Conservation (phyloP, 2,329 filamentous ascomycete genomes). For the Aspergillus arachidicola region DNA sequence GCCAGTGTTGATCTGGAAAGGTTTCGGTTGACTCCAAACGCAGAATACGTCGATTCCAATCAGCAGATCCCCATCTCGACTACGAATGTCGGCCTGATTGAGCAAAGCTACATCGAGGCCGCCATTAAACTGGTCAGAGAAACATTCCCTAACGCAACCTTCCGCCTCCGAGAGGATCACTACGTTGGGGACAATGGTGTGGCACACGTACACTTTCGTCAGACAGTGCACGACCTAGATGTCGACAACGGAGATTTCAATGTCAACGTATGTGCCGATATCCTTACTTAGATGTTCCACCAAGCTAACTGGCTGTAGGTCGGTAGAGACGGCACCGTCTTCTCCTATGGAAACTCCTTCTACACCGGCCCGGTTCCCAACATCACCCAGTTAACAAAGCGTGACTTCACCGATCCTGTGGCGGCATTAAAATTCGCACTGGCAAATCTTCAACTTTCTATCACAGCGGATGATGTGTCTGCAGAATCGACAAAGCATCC, state of each 20-base stretch:
- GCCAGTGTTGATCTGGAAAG: slow-evolving; percentile 2
- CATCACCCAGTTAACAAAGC: not conserved
- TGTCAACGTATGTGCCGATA: slow-evolving; percentile 13
- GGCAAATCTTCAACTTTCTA: slow-evolving; percentile 2
- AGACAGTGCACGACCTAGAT: slow-evolving; percentile 15
- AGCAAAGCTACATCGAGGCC: slow-evolving; percentile 10
- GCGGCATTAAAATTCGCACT: slow-evolving; percentile 11
- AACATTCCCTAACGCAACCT: slow-evolving; percentile 3
- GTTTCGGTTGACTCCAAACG: slow-evolving; percentile 7
- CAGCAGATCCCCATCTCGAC: not conserved
- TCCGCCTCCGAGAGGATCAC: slow-evolving; percentile 16
- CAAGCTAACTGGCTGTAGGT: slow-evolving; percentile 6
- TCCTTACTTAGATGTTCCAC: not conserved
- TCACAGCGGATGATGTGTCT: not conserved
- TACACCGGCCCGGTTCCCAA: slow-evolving; percentile 12
- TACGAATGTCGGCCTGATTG: not conserved
- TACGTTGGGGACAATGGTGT: slow-evolving; percentile 19
- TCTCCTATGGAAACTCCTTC: slow-evolving; percentile 21
- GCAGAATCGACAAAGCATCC: not conserved
- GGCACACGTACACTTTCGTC: slow-evolving; percentile 18
- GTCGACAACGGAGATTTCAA: slow-evolving; percentile 20
- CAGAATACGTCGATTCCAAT: slow-evolving; percentile 2
- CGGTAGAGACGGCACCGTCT: slow-evolving; percentile 16
- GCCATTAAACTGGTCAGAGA: slow-evolving; percentile 9
- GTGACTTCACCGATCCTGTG: slow-evolving; percentile 9